A percentile compares a stretch with the other conserved stretches of the same genome.
These are phyloP conservation scores for Ustilago sp. DNA, from an alignment of 1,284 basidiomycete genomes.

Conservation along the genomic window DNA sequence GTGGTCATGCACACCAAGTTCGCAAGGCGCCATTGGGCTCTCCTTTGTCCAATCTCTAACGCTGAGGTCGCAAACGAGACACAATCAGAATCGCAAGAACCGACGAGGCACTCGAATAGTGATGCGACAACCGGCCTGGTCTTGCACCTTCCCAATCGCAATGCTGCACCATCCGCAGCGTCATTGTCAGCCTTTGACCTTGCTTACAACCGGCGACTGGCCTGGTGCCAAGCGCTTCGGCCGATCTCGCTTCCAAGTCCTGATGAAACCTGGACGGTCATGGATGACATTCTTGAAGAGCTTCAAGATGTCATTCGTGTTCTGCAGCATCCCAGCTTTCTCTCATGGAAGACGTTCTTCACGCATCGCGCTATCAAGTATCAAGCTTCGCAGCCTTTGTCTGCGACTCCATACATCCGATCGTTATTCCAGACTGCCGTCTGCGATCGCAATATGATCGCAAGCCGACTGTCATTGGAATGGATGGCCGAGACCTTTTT, in stretches of 20 bases:
- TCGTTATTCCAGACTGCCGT: conserved; percentile 46
- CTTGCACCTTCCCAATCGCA: conserved; percentile 25
- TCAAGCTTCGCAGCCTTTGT: conserved; percentile 25
- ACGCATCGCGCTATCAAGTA: conserved; percentile 33
- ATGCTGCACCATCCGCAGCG: conserved; percentile 71
- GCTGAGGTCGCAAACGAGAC: not conserved
- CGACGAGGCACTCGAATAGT: not conserved
- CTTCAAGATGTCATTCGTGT: conserved; percentile 72
- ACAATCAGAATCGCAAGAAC: not conserved
- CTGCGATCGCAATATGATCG: conserved; percentile 51
- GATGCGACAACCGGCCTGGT: not conserved
- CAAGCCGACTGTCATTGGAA: conserved; percentile 40
- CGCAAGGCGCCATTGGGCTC: conserved; percentile 30
- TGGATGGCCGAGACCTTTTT: conserved; percentile 50
- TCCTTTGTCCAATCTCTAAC: conserved; percentile 12
- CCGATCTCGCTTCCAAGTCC: conserved; percentile 74
- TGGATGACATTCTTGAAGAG: conserved; percentile 74
- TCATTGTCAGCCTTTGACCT: conserved; percentile 78
- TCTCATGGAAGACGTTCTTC: conserved; percentile 48
- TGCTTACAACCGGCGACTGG: conserved; percentile 77
- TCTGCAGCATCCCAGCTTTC: conserved; percentile 34
- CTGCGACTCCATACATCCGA: conserved; percentile 38
- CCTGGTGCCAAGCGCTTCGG: conserved; percentile 80
- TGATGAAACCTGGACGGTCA: conserved; percentile 73
- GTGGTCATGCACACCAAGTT: conserved; percentile 50